Conservation (phyloP, 306 rosid genomes). For the Vigna radiata region DNA sequence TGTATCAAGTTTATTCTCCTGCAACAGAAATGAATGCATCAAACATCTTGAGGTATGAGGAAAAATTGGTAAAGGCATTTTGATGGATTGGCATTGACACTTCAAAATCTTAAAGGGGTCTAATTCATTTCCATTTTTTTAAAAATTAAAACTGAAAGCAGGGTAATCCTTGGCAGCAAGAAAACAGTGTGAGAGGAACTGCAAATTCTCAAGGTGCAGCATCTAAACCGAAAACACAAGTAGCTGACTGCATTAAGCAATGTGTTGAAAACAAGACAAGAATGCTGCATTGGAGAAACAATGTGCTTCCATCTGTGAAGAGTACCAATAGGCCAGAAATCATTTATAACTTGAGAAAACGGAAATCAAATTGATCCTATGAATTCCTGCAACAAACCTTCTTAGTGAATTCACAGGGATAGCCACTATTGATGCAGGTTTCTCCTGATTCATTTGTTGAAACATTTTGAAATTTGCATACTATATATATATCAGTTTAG, state of each 20-base stretch:
- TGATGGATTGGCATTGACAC: not conserved
- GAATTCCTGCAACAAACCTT: not conserved
- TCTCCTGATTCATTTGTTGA: not conserved
- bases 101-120: not conserved
- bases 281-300: conserved; percentile 26
- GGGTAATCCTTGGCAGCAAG: conserved; percentile 2
- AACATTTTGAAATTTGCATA: not conserved
- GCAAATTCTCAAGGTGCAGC: conserved; percentile 9
- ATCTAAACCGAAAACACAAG: conserved; percentile 11
- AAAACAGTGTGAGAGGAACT: not conserved
- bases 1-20: conserved; percentile 21
- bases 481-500: conserved; percentile 10
- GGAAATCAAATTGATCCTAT: not conserved
- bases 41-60: conserved; percentile 35
- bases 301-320: conserved; percentile 2
- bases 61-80: not conserved
- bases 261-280: conserved; percentile 1
- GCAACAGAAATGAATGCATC: conserved; percentile 15
- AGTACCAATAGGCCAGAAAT: not conserved
- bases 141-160: conserved; percentile 30
- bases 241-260: conserved; percentile 25
- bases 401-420: not conserved
- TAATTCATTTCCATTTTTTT: not conserved
- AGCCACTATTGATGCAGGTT: not conserved
- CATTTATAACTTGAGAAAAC: conserved; percentile 18